phyloP scores from a whole-genome alignment of 495 filamentous ascomycete genomes.

The Neurospora tetraspora region DNA sequence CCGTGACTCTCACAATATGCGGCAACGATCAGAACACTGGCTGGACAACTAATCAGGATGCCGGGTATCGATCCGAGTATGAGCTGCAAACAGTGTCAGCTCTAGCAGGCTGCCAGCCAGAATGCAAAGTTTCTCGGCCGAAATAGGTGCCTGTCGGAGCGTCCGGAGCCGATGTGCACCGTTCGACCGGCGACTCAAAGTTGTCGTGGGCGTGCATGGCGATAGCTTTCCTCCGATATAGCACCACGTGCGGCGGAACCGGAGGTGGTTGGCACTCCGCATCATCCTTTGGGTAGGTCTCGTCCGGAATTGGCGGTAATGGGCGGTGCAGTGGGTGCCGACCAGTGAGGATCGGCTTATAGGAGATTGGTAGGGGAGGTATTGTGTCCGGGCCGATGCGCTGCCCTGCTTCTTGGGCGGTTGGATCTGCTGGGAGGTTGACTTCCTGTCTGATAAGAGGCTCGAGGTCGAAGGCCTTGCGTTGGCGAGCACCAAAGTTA shows the following conservation, averaged over 20 bases:
- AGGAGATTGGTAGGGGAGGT: not conserved
- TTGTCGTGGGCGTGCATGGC: not conserved
- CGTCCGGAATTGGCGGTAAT: not conserved
- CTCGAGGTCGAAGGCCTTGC: not conserved
- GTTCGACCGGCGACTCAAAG: not conserved
- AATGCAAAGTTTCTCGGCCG: not conserved
- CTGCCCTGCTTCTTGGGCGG: not conserved
- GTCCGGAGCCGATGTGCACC: not conserved
- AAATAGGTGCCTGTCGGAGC: not conserved
- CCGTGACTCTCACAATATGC: not conserved
- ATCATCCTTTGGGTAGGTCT: too few relatives aligned
- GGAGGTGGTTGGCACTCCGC: not conserved
- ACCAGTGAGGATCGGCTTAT: not conserved
- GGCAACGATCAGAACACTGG: not conserved
- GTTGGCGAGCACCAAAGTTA: not conserved
- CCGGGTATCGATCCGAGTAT: not conserved
- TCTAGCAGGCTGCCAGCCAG: not conserved
- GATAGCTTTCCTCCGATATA: not conserved
- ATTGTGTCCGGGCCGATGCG: not conserved
- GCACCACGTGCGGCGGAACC: not conserved
- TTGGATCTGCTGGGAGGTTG: not conserved
- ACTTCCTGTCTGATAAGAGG: not conserved
- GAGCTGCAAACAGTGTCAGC: not conserved
- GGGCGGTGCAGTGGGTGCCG: not conserved
- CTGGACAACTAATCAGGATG: not conserved